Evolutionary conservation across 2,329 filamentous ascomycete species (phyloP).

Genomic region (Fusarium pseudograminearum): DNA sequence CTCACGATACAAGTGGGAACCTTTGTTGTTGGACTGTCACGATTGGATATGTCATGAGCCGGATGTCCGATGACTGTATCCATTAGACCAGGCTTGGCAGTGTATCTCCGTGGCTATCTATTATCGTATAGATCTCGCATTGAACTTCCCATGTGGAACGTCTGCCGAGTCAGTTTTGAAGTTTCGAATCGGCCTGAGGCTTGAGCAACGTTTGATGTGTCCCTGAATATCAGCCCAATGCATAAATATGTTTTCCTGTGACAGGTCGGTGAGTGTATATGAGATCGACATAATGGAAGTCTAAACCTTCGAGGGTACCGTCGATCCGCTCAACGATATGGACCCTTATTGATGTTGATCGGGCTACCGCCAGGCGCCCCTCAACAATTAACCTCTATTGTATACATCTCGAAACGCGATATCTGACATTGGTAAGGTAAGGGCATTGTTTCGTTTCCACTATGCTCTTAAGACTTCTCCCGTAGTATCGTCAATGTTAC

Average conservation of each 20-base stretch:
- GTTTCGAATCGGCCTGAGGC: background rate
- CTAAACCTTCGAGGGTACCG: conserved; percentile 67
- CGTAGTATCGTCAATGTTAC: conserved; percentile 73
- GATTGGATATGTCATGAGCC: conserved; percentile 72
- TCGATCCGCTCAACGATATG: conserved; percentile 76
- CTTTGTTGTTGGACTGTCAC: conserved; percentile 74
- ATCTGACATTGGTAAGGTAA: conserved; percentile 69
- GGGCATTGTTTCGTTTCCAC: conserved; percentile 71
- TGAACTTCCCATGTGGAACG: conserved; percentile 78
- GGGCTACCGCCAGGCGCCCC: conserved; percentile 68
- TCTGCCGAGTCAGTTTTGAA: conserved; percentile 52
- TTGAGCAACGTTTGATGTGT: conserved; percentile 44
- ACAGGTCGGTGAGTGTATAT: conserved; percentile 78
- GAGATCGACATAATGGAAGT: conserved; percentile 73
- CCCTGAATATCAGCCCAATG: conserved; percentile 77
- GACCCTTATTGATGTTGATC: conserved; percentile 72
- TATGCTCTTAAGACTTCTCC: conserved; percentile 68
- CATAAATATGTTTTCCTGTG: conserved; percentile 77
- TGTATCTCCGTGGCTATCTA: conserved; percentile 69
- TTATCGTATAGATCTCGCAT: conserved; percentile 77
- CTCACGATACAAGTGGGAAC: conserved; percentile 69
- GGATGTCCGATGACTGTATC: conserved; percentile 76
- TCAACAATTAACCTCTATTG: conserved; percentile 66
- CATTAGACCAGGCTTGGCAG: conserved; percentile 70
- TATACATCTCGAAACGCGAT: background rate